Conservation (phyloP, 768 basidiomycete genomes). For the Boletus fagicola region DNA sequence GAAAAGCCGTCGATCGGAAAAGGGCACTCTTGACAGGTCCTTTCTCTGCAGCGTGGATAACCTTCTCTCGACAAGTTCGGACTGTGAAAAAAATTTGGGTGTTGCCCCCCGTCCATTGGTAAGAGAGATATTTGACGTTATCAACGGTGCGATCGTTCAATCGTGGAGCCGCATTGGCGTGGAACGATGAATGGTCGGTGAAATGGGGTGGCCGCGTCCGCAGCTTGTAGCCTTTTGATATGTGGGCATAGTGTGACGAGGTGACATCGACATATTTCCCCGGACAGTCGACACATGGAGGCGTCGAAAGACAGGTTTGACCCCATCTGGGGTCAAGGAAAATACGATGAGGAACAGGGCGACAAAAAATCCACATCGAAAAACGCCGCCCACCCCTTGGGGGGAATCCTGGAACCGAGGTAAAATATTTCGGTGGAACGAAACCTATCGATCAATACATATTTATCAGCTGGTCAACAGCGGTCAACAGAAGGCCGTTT, state of each 20-base stretch:
- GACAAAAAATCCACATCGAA: neutral
- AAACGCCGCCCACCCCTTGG: neutral
- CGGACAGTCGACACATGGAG: neutral
- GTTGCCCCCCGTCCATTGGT: neutral
- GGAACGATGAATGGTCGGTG: slow-evolving; percentile 7
- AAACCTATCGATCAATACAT: slow-evolving; percentile 17
- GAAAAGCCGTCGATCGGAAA: slow-evolving; percentile 1
- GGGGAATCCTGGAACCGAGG: slow-evolving; percentile 1
- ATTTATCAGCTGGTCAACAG: slow-evolving; percentile 23
- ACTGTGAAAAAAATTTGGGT: slow-evolving; percentile 14
- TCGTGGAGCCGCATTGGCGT: slow-evolving; percentile 6
- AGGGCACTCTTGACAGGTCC: slow-evolving; percentile 5
- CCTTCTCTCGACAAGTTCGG: slow-evolving; percentile 18
- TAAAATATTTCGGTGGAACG: neutral
- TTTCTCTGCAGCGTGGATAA: slow-evolving; percentile 9
- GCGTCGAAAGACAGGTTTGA: neutral
- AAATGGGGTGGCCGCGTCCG: slow-evolving; percentile 11
- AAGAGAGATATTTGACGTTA: slow-evolving; percentile 19
- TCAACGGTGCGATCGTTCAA: slow-evolving; percentile 15
- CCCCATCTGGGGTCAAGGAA: neutral
- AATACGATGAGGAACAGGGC: neutral
- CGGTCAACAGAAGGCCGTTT: slow-evolving; percentile 14
- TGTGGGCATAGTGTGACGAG: neutral
- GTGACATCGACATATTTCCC: neutral
- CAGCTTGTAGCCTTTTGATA: neutral